Evolutionary conservation across 768 basidiomycete species (phyloP), one percentile per base, ranked within the genome.

Genomic region (Boletus tylopilopsis): DNA sequence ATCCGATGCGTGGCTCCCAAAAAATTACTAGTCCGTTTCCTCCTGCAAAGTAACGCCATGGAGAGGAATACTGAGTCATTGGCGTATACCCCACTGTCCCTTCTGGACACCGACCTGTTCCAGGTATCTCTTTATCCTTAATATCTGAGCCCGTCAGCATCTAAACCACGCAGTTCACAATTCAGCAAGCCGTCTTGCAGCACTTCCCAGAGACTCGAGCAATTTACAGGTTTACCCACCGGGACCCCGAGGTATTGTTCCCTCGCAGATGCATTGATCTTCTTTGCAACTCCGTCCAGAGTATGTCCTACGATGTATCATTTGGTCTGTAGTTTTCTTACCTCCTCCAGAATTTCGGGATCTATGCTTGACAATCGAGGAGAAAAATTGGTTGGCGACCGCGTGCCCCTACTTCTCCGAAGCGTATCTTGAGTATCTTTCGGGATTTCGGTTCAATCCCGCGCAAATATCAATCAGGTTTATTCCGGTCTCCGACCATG

Each of bases 41-140:
- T 29, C 29, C 29, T 29, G 29, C 29, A 29, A 12, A 12, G 12
- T 10, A 43, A 15, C 47, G 42, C 10, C 39, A 63, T 61, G 62
- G 51, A 53, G 15, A 38, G n/a, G 24, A 16, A 33, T 15, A 30
- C n/a, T n/a, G 53, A 56, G 19, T 52, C 51, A 30, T 39, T 51
- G 18, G 22, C 51, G 13, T 64, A 60, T 25, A 54, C 35, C 6
- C 60, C 55, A 30, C 53, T 16, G 24, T 94, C 91, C 15, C 73
- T 97, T 44, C 77, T 97, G 38, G 95, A 97, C 67, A 94, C 93
- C 0, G 95, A 97, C 68, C 71, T 95, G 25, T 97, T 97, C 81
- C 97, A 95, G 80, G 92, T 85, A 45, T 37, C 51, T 18, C 38
- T 35, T n/a, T 46, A 27, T 25, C 19, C 23, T 41, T 24, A 35